These are phyloP conservation scores for Babjeviella inositovora DNA, from an alignment of 805 yeast species.

Conservation along the genomic window DNA sequence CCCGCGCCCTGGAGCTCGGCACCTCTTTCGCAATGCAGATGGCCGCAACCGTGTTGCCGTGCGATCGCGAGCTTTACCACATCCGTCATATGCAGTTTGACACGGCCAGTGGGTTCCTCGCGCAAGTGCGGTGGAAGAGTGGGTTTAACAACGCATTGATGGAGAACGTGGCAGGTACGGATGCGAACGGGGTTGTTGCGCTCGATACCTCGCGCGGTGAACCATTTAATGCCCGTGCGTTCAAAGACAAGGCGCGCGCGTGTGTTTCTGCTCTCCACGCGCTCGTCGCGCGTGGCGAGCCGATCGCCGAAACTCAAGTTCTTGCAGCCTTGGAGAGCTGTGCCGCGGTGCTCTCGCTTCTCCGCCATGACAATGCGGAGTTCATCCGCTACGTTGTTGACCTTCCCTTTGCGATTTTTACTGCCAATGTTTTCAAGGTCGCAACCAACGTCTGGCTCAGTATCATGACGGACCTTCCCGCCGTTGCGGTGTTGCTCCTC, in stretches of 20 bases:
- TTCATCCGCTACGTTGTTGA: conserved; percentile 34
- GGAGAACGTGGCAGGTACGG: conserved; percentile 11
- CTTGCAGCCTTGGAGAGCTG: conserved; percentile 3
- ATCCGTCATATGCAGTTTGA: conserved; percentile 26
- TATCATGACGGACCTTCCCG: conserved; percentile 50
- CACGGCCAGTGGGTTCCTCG: conserved; percentile 56
- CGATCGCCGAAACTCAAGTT: conserved; percentile 8
- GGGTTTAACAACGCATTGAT: conserved; percentile 16
- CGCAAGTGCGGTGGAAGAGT: conserved; percentile 64
- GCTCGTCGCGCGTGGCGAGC: no score
- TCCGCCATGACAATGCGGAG: conserved; percentile 23
- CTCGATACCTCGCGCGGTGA: no score
- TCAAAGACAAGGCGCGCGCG: no score
- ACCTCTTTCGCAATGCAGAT: conserved; percentile 82
- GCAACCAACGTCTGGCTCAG: conserved; percentile 75
- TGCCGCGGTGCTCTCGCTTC: conserved; percentile 17
- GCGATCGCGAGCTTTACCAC: conserved; percentile 48
- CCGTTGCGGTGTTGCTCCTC: conserved; percentile 39
- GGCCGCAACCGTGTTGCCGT: conserved; percentile 60
- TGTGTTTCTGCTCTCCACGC: no score
- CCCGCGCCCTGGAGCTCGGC: conserved; percentile 46
- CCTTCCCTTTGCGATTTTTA: conserved; percentile 58
- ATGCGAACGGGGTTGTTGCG: conserved; percentile 6
- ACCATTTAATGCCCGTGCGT: no score
- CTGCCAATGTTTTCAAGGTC: conserved; percentile 37